Evolutionary conservation across 1,139 yeast species (phyloP), one percentile per base, ranked within the genome.

Genomic region (Hansenula lynferdii): DNA sequence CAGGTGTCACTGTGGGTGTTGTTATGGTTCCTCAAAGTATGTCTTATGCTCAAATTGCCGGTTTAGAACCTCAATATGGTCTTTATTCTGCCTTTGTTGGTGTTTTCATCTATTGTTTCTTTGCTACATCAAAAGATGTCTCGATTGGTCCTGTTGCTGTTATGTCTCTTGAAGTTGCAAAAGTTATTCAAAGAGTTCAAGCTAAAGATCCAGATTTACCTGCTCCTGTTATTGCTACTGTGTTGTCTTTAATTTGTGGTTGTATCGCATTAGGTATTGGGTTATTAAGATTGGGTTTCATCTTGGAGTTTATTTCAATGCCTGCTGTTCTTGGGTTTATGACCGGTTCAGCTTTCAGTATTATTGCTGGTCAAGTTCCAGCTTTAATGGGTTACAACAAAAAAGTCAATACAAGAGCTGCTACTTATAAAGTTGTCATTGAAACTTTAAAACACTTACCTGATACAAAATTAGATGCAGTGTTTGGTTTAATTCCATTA

Each of bases 71-170:
- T 6, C 83, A 89, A 60, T 89, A 80, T 51, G 97, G 97, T 37
- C 72, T 90, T 37, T 90, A 90, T 63, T 85, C 96, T 20, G 85
- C 96, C 0, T 90, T 90, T 56, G 84, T 90, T 36, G 97, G 97
- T 56, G 95, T 89, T 15, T 76, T 87, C 58, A 77, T 85, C 41
- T 90, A 90, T 60, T 82, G 95, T 35, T 75, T 89, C 53, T 90
- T 90, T 60, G 97, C 97, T 14, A 90, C 97, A 15, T 85, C 95
- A 16, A 90, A 89, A 63, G 97, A 90, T 69, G 96, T 90, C 33
- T 84, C 94, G 45, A 89, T 90, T 53, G 97, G 97, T 24, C 97
- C 97, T 6, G 97, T 90, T 28, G 97, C 97, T 3, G 97, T 90
- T 44, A 89, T 90, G 96, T 85, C 96, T 12, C 61, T 80, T 48